Evolutionary conservation across 306 rosid species (phyloP).

Genomic region (Citrullus mucosospermus): DNA sequence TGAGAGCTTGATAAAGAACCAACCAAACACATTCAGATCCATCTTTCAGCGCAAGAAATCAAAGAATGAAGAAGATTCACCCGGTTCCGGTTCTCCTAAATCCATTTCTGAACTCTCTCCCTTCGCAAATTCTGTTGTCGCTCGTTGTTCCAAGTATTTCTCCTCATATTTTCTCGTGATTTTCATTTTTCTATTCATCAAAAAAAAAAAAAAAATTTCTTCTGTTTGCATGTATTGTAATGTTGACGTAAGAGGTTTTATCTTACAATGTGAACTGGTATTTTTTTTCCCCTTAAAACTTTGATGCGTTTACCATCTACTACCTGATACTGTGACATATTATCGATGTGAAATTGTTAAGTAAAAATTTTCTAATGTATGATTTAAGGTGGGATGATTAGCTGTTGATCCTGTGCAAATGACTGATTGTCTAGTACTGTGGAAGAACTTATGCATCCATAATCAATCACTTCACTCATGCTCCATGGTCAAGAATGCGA

Average conservation of each 20-base stretch:
- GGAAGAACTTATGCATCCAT: not conserved
- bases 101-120: conserved; percentile 71
- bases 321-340: not conserved
- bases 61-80: conserved; percentile 10
- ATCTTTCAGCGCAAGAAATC: conserved; percentile 36
- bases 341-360: not conserved
- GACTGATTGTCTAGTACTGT: not conserved
- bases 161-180: not conserved
- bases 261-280: not conserved
- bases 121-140: conserved; percentile 68
- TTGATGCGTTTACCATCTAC: not conserved
- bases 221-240: not conserved
- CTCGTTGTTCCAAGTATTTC: conserved; percentile 59
- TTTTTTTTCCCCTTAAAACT: not conserved
- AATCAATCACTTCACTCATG: not conserved
- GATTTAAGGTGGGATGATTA: not conserved
- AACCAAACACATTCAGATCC: conserved; percentile 27
- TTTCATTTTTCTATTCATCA: not conserved
- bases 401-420: not conserved
- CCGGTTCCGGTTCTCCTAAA: conserved; percentile 27
- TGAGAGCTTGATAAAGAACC: conserved; percentile 29
- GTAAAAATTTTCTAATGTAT: not conserved
- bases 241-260: not conserved
- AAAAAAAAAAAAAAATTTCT: too few species aligned
- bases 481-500: not conserved